These are phyloP conservation scores for Gloeophyllum trabeum DNA, from an alignment of 768 basidiomycete species.

Conservation along the genomic window DNA sequence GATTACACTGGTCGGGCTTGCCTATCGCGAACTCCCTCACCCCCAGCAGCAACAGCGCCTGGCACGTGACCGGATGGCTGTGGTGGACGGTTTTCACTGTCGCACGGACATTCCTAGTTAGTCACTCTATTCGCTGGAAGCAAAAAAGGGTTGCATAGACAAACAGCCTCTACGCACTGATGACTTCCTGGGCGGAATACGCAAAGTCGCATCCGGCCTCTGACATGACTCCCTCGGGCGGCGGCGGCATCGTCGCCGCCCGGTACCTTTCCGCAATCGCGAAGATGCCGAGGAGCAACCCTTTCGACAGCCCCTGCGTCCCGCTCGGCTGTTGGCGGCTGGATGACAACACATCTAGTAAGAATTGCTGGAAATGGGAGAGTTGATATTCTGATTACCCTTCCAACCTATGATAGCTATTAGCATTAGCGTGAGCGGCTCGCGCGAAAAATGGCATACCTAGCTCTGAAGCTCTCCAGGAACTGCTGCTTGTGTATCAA, in stretches of 20 bases:
- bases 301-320: constrained; percentile 40
- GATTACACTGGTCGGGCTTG: constrained; percentile 12
- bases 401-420: too few relatives aligned
- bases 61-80: constrained; percentile 69
- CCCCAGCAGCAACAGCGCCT: constrained; percentile 69
- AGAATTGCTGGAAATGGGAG: too few relatives aligned
- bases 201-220: constrained; percentile 66
- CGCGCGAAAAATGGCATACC: constrained; percentile 4
- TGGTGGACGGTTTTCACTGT: too few relatives aligned
- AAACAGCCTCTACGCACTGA: too few relatives aligned
- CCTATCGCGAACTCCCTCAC: constrained; percentile 84
- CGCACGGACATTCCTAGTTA: constrained; percentile 57
- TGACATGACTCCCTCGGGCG: constrained; percentile 64
- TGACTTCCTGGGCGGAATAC: constrained; percentile 49
- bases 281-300: constrained; percentile 24
- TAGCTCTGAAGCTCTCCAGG: constrained; percentile 42
- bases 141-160: too few relatives aligned
- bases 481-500: constrained; percentile 65
- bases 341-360: constrained; percentile 24
- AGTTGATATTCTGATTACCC: too few relatives aligned
- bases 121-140: too few relatives aligned
- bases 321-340: constrained; percentile 28
- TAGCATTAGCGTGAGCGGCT: too few relatives aligned
- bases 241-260: constrained; percentile 17
- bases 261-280: neutral